Base-by-base conservation (phyloP, 2,329 filamentous ascomycete genomes). In the Pestalotiopsis sp. region DNA sequence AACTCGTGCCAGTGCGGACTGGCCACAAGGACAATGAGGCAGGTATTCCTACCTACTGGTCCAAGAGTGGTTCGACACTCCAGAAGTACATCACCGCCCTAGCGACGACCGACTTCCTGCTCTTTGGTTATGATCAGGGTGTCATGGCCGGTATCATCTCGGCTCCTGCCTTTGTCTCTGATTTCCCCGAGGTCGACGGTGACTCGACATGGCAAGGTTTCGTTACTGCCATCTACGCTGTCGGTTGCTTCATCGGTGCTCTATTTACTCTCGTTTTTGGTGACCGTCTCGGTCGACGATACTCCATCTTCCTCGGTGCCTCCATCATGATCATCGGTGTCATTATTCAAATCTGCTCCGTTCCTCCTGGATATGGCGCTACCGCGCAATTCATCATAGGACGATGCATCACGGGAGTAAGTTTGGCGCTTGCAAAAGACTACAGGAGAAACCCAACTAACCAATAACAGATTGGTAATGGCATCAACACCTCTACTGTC, bases 321-420 rank as follows among this genome's bases (percentile, higher is more conserved):
- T 72, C 77, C 3, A 80, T 89, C 71, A 86, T 89, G 82, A 83
- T 88, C 27, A 74, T 89, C 39, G 88, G 87, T 39, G 87, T 87
- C 49, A 80, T 84, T 9, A 82, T 90, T 31, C 88, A 90, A 74
- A 79, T 84, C 14, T 77, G 83, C 13, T 82, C 84, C 1, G 86
- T 83, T 71, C 80, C 70, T n/a, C 80, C 84, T 11, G 80, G 78
- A 23, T 79, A 81, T 64, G 81, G 85, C 23, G 82, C 87, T 25
- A 81, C 83, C 12, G 82, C 83, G 3, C 79, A 86, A 69, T 82
- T 85, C 69, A 84, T 87, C 45, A 78, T 85, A 25, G 84, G 84
- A n/a, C 79, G 84, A 56, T 80, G 84, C 41, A 78, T 86, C 20
- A 83, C 84, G 3, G 86, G 84, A 6, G 79, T 87, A 68, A 84